phyloP scores from a whole-genome alignment of 495 filamentous ascomycete genomes.

The Cryomyces minteri region DNA sequence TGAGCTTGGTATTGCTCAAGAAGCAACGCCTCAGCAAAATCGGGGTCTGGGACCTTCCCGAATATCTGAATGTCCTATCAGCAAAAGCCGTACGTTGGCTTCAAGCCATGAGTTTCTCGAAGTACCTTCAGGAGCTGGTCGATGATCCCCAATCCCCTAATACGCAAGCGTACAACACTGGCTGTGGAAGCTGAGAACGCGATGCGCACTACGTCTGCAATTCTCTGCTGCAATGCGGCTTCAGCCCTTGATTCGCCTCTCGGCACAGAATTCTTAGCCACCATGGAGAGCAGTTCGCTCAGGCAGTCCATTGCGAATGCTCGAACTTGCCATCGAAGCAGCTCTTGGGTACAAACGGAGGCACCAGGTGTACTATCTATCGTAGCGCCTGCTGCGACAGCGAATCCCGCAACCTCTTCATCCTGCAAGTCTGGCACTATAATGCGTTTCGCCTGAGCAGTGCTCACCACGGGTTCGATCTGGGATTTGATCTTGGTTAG shows the following conservation, averaged over 20 bases:
- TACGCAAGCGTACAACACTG: conserved; percentile 69
- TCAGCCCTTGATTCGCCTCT: conserved; percentile 55
- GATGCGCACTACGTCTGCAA: conserved; percentile 91
- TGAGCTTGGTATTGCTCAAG: conserved; percentile 98
- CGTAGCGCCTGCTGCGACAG: conserved; percentile 44
- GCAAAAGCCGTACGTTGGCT: not conserved
- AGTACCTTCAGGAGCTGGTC: conserved; percentile 63
- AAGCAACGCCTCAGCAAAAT: conserved; percentile 86
- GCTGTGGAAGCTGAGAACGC: conserved; percentile 96
- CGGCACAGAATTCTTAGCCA: conserved; percentile 50
- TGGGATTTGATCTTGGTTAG: conserved; percentile 64
- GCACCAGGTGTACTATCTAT: conserved; percentile 40
- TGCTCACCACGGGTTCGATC: conserved; percentile 30
- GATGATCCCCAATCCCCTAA: conserved; percentile 82
- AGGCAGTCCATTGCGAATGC: conserved; percentile 87
- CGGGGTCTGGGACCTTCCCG: conserved; percentile 85
- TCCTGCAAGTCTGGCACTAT: conserved; percentile 60
- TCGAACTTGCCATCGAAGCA: conserved; percentile 87
- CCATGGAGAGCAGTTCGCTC: conserved; percentile 59
- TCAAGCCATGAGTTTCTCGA: too few relatives aligned
- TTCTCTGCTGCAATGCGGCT: conserved; percentile 55
- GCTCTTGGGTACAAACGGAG: conserved; percentile 58
- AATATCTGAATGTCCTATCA: conserved; percentile 42
- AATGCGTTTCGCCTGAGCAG: conserved; percentile 10
- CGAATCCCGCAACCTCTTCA: conserved; percentile 93